Conservation (phyloP, 2,329 filamentous ascomycete species). For the Trichoderma polysporum region DNA sequence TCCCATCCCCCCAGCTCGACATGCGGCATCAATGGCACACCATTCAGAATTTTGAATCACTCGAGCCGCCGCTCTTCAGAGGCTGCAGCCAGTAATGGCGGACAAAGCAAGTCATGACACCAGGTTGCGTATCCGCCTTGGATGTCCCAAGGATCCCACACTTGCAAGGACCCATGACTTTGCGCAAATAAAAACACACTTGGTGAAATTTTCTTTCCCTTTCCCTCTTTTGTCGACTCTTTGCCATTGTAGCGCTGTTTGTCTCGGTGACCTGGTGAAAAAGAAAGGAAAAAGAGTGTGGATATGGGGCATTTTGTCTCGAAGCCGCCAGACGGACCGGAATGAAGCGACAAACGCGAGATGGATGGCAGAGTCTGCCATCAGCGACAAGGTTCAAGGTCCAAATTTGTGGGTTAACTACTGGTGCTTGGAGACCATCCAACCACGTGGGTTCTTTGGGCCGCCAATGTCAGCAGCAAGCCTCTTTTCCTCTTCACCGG, state of each 20-base stretch:
- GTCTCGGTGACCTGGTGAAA: background rate
- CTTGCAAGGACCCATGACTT: constrained; percentile 14
- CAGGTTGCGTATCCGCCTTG: constrained; percentile 11
- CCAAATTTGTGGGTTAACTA: constrained; percentile 10
- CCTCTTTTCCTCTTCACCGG: constrained; percentile 1
- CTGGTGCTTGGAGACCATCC: background rate
- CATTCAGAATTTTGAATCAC: background rate
- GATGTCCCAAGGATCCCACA: background rate
- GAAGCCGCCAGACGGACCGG: background rate
- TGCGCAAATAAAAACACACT: constrained; percentile 5
- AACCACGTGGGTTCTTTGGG: constrained; percentile 19
- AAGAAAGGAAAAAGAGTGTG: background rate
- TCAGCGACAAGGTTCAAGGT: background rate
- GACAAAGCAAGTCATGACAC: constrained; percentile 14
- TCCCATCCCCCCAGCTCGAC: constrained; percentile 14
- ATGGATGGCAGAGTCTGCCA: constrained; percentile 13
- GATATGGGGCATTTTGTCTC: background rate
- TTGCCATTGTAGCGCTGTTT: background rate
- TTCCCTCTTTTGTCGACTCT: background rate
- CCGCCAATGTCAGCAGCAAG: constrained; percentile 13
- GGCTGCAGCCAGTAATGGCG: constrained; percentile 5
- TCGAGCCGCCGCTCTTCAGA: background rate
- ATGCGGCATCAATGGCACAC: constrained; percentile 19
- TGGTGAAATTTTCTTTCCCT: background rate
- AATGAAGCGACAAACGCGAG: background rate